Evolutionary conservation across 257 asterid species (phyloP).

Genomic region (Nicotiana undulata): DNA sequence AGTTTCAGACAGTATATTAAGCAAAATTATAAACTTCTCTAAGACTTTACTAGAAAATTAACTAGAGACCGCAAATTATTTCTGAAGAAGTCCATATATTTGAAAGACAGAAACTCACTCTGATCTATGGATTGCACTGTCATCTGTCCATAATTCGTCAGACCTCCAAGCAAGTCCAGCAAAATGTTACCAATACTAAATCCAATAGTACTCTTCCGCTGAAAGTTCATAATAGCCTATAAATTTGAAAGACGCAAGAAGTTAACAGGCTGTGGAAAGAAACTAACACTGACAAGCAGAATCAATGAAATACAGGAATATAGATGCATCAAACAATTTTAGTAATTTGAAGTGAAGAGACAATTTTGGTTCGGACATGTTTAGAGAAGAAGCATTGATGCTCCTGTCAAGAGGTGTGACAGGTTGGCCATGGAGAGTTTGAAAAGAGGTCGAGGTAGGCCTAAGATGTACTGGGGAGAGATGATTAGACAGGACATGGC

Average conservation of each 20-base stretch:
- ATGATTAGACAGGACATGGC: no score
- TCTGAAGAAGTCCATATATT: background rate
- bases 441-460: no score
- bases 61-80: background rate
- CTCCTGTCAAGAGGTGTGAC: no score
- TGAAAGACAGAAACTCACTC: constrained; percentile 37
- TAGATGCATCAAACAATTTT: background rate
- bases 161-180: constrained; percentile 82
- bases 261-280: background rate
- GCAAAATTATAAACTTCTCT: background rate
- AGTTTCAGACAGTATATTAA: background rate
- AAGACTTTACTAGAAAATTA: background rate
- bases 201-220: constrained; percentile 82
- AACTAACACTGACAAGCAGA: background rate
- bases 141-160: constrained; percentile 77
- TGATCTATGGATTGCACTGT: constrained; percentile 85
- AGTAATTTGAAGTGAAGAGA: background rate
- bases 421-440: no score
- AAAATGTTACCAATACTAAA: constrained; percentile 90
- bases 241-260: background rate
- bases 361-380: no score
- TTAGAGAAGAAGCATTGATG: no score
- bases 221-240: constrained; percentile 68
- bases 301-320: background rate
- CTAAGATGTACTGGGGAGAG: no score